Base-by-base conservation (phyloP, 805 yeast species). In the Dipodascopsis uninucleata region DNA sequence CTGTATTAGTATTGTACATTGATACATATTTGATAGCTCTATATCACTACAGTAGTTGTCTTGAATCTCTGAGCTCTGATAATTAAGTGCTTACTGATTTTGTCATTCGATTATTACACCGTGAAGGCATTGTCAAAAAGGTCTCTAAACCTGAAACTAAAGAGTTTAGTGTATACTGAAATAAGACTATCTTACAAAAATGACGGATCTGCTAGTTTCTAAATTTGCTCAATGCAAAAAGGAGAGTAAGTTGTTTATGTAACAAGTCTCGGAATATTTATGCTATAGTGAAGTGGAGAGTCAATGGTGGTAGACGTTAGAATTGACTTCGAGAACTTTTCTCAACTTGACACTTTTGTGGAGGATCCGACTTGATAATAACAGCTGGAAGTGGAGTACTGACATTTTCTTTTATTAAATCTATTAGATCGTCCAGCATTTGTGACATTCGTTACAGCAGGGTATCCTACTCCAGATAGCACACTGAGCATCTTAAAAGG, bases 401-500 rank as follows among this genome's bases (percentile, higher is more conserved):
- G n/a, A n/a, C n/a, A n/a, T n/a, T n/a, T n/a, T n/a, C n/a, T 26
- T 33, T 18, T 32, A 5, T 24, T 7, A 14, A 25, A 21, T 10
- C 21, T 3, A 6, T 20, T 29, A 48, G 82, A 79, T 58, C 85
- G 98, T 58, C 80, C 82, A 59, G 97, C 96, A 33, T 74, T 93
- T 58, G 83, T 93, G 38, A 85, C 96, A 34, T 93, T 90, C 62
- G 74, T 89, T 61, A 93, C 99, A 20, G 97, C 95, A 3, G 98
- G 96, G 16, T 87, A 72, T 68, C 99, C 99, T 41, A 74, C 87
- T 14, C 67, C 84, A 43, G 94, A 82, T 43, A 96, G 85, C 53
- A 89, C 98, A 1, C 72, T 93, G 39, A 94, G 95, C 5, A 77
- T 89, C 52, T 64, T 93, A 64, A 77, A 81, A 63, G 90, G 93